phyloP scores from a whole-genome alignment of 495 filamentous ascomycete genomes.

The Xylaria castorea region DNA sequence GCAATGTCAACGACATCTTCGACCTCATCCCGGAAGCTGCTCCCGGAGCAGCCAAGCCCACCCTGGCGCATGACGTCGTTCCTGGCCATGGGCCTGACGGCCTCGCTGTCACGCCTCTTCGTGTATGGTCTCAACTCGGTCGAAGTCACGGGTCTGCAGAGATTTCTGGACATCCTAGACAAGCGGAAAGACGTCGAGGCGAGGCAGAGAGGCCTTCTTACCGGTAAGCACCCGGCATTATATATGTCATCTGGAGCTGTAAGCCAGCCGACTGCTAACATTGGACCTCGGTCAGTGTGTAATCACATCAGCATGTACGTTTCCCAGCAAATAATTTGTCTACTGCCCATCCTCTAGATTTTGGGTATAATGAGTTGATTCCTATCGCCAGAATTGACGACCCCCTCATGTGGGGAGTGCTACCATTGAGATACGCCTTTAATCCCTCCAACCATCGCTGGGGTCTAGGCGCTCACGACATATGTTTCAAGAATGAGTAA shows the following conservation, averaged over 20 bases:
- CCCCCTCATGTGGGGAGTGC: conserved; percentile 87
- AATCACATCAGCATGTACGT: conserved; percentile 98
- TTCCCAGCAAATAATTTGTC: neutral
- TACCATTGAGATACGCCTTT: conserved; percentile 74
- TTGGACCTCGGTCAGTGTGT: conserved; percentile 69
- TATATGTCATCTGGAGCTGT: neutral
- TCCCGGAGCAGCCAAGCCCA: conserved; percentile 49
- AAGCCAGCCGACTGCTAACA: conserved; percentile 1
- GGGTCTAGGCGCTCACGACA: conserved; percentile 89
- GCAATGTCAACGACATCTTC: conserved; percentile 25
- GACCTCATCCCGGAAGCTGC: conserved; percentile 1
- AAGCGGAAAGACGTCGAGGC: conserved; percentile 69
- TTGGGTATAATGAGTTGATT: conserved; percentile 24
- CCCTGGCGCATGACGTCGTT: conserved; percentile 62
- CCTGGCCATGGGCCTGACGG: conserved; percentile 60
- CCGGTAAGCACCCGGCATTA: conserved; percentile 60
- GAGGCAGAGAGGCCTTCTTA: conserved; percentile 80
- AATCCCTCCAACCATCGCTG: conserved; percentile 79
- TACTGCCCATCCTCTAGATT: neutral
- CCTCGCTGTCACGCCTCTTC: conserved; percentile 50
- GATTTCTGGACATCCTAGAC: conserved; percentile 80
- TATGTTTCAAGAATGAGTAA: conserved; percentile 80
- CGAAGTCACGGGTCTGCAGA: conserved; percentile 73
- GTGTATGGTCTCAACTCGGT: conserved; percentile 59
- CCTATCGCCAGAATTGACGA: conserved; percentile 76